Percentiles rank a stretch among this genome's conserved stretches.
Evolutionary conservation across 1,284 basidiomycete species (phyloP).

Genomic region (Ceraceosorus guamensis): DNA sequence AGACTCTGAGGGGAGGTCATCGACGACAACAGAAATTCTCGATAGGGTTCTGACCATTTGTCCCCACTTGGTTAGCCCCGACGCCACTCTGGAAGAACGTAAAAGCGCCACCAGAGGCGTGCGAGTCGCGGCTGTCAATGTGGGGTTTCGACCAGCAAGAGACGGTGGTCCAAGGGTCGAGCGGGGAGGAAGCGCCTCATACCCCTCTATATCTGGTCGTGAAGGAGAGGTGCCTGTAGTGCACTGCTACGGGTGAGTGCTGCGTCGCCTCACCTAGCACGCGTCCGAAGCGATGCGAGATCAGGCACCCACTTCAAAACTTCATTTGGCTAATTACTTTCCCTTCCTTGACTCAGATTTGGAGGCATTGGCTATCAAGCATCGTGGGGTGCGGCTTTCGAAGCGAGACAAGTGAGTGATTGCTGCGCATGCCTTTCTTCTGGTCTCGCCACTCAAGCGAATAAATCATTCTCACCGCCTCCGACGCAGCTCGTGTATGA

Average conservation of each 20-base stretch:
- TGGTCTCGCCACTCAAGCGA: too few species aligned
- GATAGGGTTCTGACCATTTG: constrained; percentile 17
- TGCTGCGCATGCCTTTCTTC: not conserved
- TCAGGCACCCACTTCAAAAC: too few species aligned
- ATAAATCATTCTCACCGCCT: not conserved
- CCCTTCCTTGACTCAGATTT: not conserved
- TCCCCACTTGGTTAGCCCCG: constrained; percentile 17
- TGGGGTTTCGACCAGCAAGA: constrained; percentile 31
- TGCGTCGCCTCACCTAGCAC: too few species aligned
- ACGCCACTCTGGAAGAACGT: constrained; percentile 2
- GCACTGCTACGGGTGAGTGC: constrained; percentile 20
- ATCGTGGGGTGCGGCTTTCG: constrained; percentile 34
- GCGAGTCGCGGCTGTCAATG: constrained; percentile 20
- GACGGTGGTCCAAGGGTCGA: constrained; percentile 26
- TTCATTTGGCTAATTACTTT: too few species aligned
- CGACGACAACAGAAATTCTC: constrained; percentile 29
- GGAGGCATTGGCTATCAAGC: constrained; percentile 36
- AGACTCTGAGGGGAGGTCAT: constrained; percentile 12
- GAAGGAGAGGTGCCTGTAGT: constrained; percentile 16
- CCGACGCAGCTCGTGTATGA: constrained; percentile 2
- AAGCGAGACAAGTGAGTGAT: constrained; percentile 16
- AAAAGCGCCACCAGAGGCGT: not conserved
- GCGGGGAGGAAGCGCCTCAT: constrained; percentile 7
- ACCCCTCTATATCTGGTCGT: too few species aligned
- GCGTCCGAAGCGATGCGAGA: constrained; percentile 1